Percentiles rank a stretch among this genome's conserved stretches.
Evolutionary conservation across 148 eudicot species (phyloP).

Genomic region (Vaccinium corymbosum): DNA sequence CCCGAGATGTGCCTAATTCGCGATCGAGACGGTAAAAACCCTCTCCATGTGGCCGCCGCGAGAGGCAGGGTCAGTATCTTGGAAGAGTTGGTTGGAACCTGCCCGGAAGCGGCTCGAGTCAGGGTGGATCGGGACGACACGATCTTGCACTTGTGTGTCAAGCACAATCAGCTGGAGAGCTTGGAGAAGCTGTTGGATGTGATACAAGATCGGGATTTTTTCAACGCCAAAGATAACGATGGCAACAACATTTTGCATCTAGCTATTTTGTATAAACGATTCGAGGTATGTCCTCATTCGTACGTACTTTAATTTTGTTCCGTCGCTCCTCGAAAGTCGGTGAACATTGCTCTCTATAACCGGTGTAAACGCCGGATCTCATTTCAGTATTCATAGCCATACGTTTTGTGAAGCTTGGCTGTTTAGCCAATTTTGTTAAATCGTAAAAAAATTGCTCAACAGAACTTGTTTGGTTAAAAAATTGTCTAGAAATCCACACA

Average conservation of each 20-base stretch:
- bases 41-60: slow-evolving; percentile 37
- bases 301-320: too few relatives aligned
- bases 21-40: slow-evolving; percentile 36
- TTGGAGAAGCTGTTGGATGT: slow-evolving; percentile 7
- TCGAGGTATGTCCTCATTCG: not conserved
- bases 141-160: slow-evolving; percentile 33
- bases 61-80: slow-evolving; percentile 22
- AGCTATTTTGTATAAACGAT: not conserved
- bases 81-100: slow-evolving; percentile 14
- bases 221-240: not conserved
- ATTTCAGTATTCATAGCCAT: not conserved
- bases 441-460: too few relatives aligned
- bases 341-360: not conserved
- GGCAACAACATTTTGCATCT: not conserved
- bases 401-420: not conserved
- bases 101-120: slow-evolving; percentile 26
- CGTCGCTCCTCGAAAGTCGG: not conserved
- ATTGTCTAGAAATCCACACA: too few relatives aligned
- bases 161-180: slow-evolving; percentile 6
- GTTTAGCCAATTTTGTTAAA: too few relatives aligned
- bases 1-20: slow-evolving; percentile 28
- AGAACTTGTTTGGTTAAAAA: not conserved
- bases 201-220: not conserved
- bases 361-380: not conserved
- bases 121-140: slow-evolving; percentile 19